Base-by-base conservation (phyloP, 805 yeast genomes). In the Torulaspora quercuum region DNA sequence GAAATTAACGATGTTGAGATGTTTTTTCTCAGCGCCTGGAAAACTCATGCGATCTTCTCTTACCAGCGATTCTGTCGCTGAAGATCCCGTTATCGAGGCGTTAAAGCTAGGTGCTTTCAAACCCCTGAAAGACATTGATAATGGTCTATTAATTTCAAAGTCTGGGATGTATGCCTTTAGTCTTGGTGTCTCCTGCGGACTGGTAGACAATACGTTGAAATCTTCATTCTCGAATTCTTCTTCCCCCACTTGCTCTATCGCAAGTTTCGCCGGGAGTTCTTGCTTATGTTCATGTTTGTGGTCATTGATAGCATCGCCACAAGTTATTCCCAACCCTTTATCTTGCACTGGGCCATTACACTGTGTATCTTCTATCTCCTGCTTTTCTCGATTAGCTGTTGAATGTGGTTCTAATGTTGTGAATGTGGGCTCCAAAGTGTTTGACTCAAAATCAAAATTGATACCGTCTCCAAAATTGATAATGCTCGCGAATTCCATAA, bases 51-150 rank as follows among this genome's bases (percentile, higher is more conserved):
- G 34, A n/a, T 37, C 39, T n/a, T 38, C 16, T 12, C 28, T 25
- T 9, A 65, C 56, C 28, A 55, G 53, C 20, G 70, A 52, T 4
- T 63, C 48, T 22, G 55, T 47, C 18, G 57, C 61, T 9, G 55
- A 37, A 1, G 54, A 42, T 5, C 41, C 42, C 4, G 42, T 50
- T 3, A 54, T 44, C 7, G 60, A 42, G n/a, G 64, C 58, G 13
- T 70, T 70, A 44, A 78, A 72, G 2, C 75, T 64, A 1, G 86
- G 81, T 0, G 78, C 83, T 36, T 64, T 69, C 37, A 80, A 55
- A 0, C 88, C 88, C 43, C 72, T 72, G 59, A 78, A 78, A 2
- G 85, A 78, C 68, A 66, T 61, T 1, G 72, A 67, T 2, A 66
- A 45, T 14, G 70, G 70, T 38, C 72, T 55, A 14, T 37, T 40